phyloP scores from a whole-genome alignment of 768 basidiomycete genomes.

The Russula virescens region DNA sequence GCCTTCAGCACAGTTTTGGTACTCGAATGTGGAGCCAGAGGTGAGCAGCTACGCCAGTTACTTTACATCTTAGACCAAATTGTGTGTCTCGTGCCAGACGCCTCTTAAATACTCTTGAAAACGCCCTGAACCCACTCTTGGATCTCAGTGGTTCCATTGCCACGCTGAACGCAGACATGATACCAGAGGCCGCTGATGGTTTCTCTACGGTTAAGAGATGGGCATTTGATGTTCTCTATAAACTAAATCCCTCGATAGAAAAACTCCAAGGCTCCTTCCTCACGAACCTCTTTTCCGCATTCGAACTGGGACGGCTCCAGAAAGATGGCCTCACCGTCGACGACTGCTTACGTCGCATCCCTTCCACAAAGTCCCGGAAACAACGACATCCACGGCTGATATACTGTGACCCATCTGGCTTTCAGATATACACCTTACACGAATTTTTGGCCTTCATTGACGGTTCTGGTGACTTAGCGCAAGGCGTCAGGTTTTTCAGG shows the following conservation, averaged over 20 bases:
- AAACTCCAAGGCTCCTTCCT: slow-evolving; percentile 31
- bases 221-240: slow-evolving; percentile 39
- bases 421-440: neutral
- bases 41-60: neutral
- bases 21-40: slow-evolving; percentile 1
- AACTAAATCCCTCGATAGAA: slow-evolving; percentile 26
- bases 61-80: neutral
- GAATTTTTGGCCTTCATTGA: slow-evolving; percentile 12
- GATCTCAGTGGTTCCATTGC: slow-evolving; percentile 42
- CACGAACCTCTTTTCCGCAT: slow-evolving; percentile 36
- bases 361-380: neutral
- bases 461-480: slow-evolving; percentile 35
- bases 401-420: neutral
- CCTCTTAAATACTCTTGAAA: slow-evolving; percentile 34
- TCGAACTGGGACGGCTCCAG: slow-evolving; percentile 30
- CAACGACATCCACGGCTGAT: slow-evolving; percentile 6
- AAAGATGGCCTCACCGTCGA: neutral
- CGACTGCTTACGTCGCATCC: neutral
- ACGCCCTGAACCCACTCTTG: slow-evolving; percentile 44
- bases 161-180: slow-evolving; percentile 32
- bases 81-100: neutral
- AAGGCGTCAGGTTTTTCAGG: slow-evolving; percentile 35
- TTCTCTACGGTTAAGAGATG: slow-evolving; percentile 40
- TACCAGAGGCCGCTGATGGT: slow-evolving; percentile 37
- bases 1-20: neutral